These are phyloP conservation scores for Daldinia sp. DNA, from an alignment of 2,329 filamentous ascomycete species.

Conservation along the genomic window DNA sequence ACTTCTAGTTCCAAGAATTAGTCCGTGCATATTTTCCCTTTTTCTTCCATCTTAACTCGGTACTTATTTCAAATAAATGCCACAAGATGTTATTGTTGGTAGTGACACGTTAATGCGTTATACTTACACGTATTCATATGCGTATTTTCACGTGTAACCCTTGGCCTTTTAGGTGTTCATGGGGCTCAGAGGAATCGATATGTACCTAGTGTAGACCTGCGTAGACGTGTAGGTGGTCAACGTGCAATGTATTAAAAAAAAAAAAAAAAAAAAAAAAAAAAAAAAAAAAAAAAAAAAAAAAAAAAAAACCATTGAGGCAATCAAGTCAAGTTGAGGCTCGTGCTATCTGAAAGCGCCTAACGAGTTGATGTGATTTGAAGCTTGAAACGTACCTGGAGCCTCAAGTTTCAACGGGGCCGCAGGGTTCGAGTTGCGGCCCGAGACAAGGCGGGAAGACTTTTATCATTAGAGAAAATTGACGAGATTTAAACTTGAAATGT, in stretches of 20 bases:
- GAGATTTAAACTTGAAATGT: slow-evolving; percentile 24
- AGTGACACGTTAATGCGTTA: not conserved
- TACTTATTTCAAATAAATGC: not conserved
- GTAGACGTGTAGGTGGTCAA: not conserved
- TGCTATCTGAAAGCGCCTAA: slow-evolving; percentile 15
- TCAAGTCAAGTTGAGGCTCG: slow-evolving; percentile 25
- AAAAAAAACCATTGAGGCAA: no score
- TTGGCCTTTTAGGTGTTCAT: not conserved
- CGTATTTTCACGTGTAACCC: not conserved
- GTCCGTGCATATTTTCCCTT: not conserved
- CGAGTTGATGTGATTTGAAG: slow-evolving; percentile 25
- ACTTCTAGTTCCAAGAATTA: not conserved
- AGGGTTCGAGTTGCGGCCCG: slow-evolving; percentile 34
- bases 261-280: no score
- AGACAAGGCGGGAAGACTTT: slow-evolving; percentile 25
- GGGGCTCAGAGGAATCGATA: not conserved
- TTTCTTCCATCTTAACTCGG: not conserved
- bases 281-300: no score
- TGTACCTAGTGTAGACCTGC: not conserved
- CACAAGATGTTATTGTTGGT: not conserved
- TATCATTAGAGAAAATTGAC: slow-evolving; percentile 23
- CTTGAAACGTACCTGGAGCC: slow-evolving; percentile 37
- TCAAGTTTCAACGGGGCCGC: slow-evolving; percentile 35
- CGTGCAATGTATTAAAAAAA: no score
- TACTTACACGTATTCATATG: slow-evolving; percentile 1